Evolutionary conservation across 345 rosid species (phyloP).

Genomic region (Gossypium sturtianum): DNA sequence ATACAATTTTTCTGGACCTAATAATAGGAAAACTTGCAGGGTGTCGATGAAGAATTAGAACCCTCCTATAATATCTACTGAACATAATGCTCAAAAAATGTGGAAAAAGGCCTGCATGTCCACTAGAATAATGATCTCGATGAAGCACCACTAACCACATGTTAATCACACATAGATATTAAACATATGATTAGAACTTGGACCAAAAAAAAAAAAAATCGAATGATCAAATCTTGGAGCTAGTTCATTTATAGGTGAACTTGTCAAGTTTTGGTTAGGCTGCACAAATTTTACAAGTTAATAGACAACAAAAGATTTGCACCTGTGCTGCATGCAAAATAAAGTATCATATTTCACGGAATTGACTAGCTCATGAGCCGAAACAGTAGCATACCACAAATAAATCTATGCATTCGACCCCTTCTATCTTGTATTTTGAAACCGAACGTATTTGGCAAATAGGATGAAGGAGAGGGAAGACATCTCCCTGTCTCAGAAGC

Average conservation of each 20-base stretch:
- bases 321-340: slow-evolving; percentile 8
- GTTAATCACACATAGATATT: not conserved
- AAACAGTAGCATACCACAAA: slow-evolving; percentile 52
- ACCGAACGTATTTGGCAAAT: slow-evolving; percentile 38
- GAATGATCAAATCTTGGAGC: not conserved
- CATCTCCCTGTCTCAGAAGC: slow-evolving; percentile 71
- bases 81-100: not conserved
- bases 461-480: slow-evolving; percentile 39
- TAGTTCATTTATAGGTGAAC: not conserved
- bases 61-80: not conserved
- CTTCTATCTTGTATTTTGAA: slow-evolving; percentile 86
- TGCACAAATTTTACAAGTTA: not conserved
- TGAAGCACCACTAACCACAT: not conserved
- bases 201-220: not conserved
- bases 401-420: slow-evolving; percentile 90
- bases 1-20: not conserved
- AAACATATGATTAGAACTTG: not conserved
- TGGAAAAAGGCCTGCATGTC: not conserved
- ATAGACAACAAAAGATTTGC: slow-evolving; percentile 4
- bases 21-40: not conserved
- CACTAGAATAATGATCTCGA: not conserved
- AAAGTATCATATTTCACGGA: not conserved
- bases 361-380: not conserved
- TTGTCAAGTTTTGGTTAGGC: not conserved
- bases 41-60: not conserved